Conservation (phyloP, 306 rosid genomes). For the Lotus japonicus region DNA sequence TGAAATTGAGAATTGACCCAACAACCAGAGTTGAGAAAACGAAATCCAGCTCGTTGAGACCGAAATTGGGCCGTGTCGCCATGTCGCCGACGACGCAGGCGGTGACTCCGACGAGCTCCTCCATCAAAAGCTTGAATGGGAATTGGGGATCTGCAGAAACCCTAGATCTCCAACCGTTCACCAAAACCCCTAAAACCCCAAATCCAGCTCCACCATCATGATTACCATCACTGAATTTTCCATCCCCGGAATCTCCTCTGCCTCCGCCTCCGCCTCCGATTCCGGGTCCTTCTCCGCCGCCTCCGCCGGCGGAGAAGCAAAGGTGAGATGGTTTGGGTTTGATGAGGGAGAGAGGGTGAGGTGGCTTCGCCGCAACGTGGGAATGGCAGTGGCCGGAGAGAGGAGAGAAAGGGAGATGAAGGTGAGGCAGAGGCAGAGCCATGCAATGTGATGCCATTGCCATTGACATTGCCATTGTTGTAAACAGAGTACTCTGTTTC, state of each 20-base stretch:
- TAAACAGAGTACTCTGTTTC: too few species aligned
- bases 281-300: neutral
- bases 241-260: neutral
- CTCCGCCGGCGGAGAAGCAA: conserved; percentile 38
- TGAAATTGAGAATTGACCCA: conserved; percentile 78
- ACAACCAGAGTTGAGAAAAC: conserved; percentile 94
- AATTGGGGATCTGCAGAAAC: conserved; percentile 91
- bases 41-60: conserved; percentile 82
- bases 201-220: neutral
- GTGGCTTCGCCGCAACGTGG: neutral
- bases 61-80: conserved; percentile 92
- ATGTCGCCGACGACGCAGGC: conserved; percentile 82
- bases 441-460: conserved; percentile 3
- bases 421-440: neutral
- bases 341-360: conserved; percentile 1
- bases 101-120: conserved; percentile 75
- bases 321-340: conserved; percentile 13
- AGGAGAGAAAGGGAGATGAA: neutral
- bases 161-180: conserved; percentile 77
- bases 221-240: neutral
- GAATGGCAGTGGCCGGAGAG: neutral
- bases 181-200: conserved; percentile 50
- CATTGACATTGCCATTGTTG: neutral
- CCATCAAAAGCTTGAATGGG: conserved; percentile 90
- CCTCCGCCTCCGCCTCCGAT: conserved; percentile 5